A percentile compares a stretch with the other conserved stretches of the same genome.
Evolutionary conservation across 306 rosid species (phyloP).

Genomic region (Cicer chorassanicum): DNA sequence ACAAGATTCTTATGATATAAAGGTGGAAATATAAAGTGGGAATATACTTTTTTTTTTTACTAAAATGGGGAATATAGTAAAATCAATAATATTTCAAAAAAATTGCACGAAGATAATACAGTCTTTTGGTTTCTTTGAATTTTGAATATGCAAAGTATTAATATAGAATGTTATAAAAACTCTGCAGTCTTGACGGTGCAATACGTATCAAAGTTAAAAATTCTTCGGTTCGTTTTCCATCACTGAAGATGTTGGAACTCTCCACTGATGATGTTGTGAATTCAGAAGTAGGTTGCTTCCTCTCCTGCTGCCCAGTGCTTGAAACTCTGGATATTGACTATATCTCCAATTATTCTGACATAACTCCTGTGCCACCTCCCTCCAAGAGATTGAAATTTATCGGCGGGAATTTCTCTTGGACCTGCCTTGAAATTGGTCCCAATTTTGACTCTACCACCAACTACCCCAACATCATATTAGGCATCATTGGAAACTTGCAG

Average conservation of each 20-base stretch:
- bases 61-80: too few species aligned
- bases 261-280: neutral
- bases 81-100: too few species aligned
- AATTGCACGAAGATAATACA: too few species aligned
- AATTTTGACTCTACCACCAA: too few species aligned
- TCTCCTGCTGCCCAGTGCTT: neutral
- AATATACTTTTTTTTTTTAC: too few species aligned
- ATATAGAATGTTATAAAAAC: too few species aligned
- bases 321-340: neutral
- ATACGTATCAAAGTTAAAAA: neutral
- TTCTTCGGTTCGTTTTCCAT: neutral
- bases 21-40: too few species aligned
- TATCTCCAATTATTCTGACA: accelerated
- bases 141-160: too few species aligned
- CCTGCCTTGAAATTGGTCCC: neutral
- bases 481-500: neutral
- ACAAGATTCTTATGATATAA: too few species aligned
- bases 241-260: neutral
- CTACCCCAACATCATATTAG: neutral
- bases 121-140: too few species aligned
- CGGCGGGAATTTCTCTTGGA: too few species aligned
- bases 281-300: neutral
- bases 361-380: neutral
- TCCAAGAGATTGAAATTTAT: neutral
- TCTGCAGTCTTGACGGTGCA: neutral